phyloP scores from a whole-genome alignment of 2,329 filamentous ascomycete genomes.

The Ophiostoma fasciatum region DNA sequence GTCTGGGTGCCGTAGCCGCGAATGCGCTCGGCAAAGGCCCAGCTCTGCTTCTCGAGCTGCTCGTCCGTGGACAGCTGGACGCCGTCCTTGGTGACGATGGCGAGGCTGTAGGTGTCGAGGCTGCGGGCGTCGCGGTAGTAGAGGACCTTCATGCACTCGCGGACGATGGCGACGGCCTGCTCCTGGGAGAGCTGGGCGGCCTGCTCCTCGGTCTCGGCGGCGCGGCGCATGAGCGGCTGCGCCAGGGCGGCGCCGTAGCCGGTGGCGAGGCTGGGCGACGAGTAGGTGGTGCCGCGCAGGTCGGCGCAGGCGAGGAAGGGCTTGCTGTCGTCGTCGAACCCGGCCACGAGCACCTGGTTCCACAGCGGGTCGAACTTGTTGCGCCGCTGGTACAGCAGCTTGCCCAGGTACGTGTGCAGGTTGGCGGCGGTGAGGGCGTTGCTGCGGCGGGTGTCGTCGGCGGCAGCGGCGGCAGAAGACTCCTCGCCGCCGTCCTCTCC shows the following conservation, averaged over 20 bases:
- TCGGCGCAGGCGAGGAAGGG: conserved; percentile 90
- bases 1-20: conserved; percentile 86
- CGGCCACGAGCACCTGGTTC: conserved; percentile 88
- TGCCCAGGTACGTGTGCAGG: conserved; percentile 89
- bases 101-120: conserved; percentile 81
- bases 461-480: conserved; percentile 18
- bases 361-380: conserved; percentile 94
- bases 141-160: conserved; percentile 95
- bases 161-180: conserved; percentile 63
- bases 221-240: conserved; percentile 73
- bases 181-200: conserved; percentile 59
- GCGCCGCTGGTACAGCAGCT: conserved; percentile 90
- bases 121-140: conserved; percentile 95
- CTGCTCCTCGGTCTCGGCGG: conserved; percentile 72
- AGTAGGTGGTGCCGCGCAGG: conserved; percentile 84
- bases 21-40: conserved; percentile 93
- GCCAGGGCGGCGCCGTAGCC: conserved; percentile 90
- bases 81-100: conserved; percentile 77
- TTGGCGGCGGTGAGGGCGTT: conserved; percentile 71
- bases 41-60: conserved; percentile 89
- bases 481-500: conserved; percentile 44
- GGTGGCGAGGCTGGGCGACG: conserved; percentile 74
- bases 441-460: conserved; percentile 37
- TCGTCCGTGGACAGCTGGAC: conserved; percentile 73
- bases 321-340: conserved; percentile 61